Base-by-base conservation (phyloP, 2,329 filamentous ascomycete genomes). In the Penicillium sclerotigenum region DNA sequence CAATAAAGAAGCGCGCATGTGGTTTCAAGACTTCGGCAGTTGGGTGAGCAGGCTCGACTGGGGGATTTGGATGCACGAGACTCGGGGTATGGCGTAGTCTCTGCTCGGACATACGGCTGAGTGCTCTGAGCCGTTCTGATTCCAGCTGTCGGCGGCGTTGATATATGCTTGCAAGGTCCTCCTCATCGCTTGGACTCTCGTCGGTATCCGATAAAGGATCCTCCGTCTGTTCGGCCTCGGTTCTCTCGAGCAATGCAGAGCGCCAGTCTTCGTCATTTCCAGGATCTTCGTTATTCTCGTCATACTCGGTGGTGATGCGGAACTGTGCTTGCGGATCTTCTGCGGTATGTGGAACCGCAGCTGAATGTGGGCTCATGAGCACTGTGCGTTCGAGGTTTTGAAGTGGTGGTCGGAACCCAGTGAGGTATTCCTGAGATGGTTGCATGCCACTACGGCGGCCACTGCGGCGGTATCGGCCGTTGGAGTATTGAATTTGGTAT, bases 1-100 rank as follows among this genome's bases (percentile, higher is more conserved):
- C 87, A 53, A 97, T 95, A 68, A 87, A 88, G 75, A 97, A 97
- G 28, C 85, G 84, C 2, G 91, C 90, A 71, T 91, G 85, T 0
- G 90, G 90, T 33, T 80, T 80, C 73, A 92, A 81, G 5, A 90
- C 75, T 40, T 83, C 82, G 28, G 51, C 22, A 14, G 36, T 54
- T 10, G 56, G 26, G 16, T 52, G 48, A 24, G 49, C 13, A 28
- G 47, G 58, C 20, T 56, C 41, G 28, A 59, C 51, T 45, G 60
- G 56, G 4, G 61, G 58, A n/a, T 62, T 56, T 18, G 71, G 67
- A 47, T 71, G 66, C 13, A 69, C 62, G 13, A 66, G 56, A 59
- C 65, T 71, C 9, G 68, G 66, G 9, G 58, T 45, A 46, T 59
- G 60, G 16, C 65, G 68, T 13, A 62, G 64, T 47, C 66, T 63